phyloP scores from a whole-genome alignment of 129 eudicot genomes.

The Logfia minima region DNA sequence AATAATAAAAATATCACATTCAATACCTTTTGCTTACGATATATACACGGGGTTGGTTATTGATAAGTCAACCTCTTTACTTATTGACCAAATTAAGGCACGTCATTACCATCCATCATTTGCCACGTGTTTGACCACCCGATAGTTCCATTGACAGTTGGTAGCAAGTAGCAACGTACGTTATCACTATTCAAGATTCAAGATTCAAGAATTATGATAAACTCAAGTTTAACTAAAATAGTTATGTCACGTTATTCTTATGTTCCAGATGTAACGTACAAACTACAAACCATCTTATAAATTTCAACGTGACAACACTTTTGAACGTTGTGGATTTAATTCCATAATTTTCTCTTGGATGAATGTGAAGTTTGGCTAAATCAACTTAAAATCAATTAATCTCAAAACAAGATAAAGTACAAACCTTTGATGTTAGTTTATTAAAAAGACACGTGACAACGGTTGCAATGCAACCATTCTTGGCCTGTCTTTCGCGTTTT shows the following conservation, averaged over 20 bases:
- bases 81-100: background rate
- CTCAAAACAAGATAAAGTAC: too few relatives aligned
- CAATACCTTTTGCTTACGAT: background rate
- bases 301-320: background rate
- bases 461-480: too few relatives aligned
- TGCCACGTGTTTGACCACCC: conserved; percentile 7
- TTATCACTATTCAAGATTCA: background rate
- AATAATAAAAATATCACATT: background rate
- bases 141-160: background rate
- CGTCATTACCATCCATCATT: conserved; percentile 10
- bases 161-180: background rate
- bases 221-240: background rate
- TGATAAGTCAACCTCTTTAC: background rate
- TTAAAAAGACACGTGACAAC: too few relatives aligned
- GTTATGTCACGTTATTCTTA: background rate
- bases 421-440: too few relatives aligned
- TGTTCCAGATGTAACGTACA: background rate
- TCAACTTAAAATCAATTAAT: too few relatives aligned
- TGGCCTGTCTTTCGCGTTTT: too few relatives aligned
- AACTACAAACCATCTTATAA: background rate
- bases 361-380: background rate
- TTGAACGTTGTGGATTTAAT: too few relatives aligned
- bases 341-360: too few relatives aligned
- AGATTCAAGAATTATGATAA: background rate
- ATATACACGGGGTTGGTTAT: background rate